Conservation (phyloP, 352 stramenopile genomes). For the Peronospora tabacina region DNA sequence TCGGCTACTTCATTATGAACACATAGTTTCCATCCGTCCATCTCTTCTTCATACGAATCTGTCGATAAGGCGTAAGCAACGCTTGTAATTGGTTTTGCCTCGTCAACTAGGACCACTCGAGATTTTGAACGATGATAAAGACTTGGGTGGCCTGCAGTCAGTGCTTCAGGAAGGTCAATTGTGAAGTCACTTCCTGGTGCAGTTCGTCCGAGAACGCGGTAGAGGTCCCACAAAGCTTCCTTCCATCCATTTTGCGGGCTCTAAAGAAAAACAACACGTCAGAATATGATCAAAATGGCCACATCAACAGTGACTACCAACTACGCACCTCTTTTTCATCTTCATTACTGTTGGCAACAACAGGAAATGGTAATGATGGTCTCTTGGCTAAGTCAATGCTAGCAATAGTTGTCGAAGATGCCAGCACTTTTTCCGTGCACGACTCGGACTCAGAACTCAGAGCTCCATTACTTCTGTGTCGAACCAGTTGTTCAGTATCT, state of each 20-base stretch:
- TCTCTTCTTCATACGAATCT: slow-evolving; percentile 75
- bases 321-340: slow-evolving; percentile 41
- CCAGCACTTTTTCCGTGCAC: slow-evolving; percentile 18
- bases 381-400: slow-evolving; percentile 20
- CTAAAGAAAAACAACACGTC: slow-evolving; percentile 7
- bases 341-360: slow-evolving; percentile 6
- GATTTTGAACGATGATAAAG: slow-evolving; percentile 86
- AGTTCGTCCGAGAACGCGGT: slow-evolving; percentile 50
- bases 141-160: slow-evolving; percentile 79
- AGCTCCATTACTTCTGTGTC: slow-evolving; percentile 32
- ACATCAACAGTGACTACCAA: neutral
- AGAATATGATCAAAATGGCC: neutral
- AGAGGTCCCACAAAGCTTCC: slow-evolving; percentile 60
- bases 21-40: slow-evolving; percentile 53
- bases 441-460: slow-evolving; percentile 28
- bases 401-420: slow-evolving; percentile 25
- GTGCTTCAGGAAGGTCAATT: slow-evolving; percentile 49
- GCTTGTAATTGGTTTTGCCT: slow-evolving; percentile 89
- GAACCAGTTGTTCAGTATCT: slow-evolving; percentile 26
- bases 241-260: slow-evolving; percentile 42
- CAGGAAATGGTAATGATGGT: slow-evolving; percentile 13
- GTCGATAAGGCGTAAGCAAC: slow-evolving; percentile 94
- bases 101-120: slow-evolving; percentile 89
- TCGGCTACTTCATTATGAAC: slow-evolving; percentile 43
- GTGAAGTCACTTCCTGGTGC: slow-evolving; percentile 65